A percentile compares a stretch with the other conserved stretches of the same genome.
Conservation (phyloP, 2,329 filamentous ascomycete species). For the Venturia effusa region DNA sequence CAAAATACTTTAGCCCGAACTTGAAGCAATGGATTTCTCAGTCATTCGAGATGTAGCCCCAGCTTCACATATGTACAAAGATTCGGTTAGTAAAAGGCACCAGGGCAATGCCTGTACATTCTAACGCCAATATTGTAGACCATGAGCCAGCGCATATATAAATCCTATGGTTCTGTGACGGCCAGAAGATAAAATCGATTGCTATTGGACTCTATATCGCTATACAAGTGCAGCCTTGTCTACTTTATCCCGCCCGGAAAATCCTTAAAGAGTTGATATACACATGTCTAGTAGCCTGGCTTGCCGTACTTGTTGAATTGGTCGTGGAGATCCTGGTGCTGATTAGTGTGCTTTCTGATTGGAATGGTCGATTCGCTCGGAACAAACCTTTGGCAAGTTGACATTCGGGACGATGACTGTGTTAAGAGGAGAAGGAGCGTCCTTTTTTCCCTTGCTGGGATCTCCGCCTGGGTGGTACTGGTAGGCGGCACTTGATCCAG, state of each 20-base stretch:
- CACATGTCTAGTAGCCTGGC: slow-evolving; percentile 53
- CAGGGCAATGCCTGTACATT: too few relatives aligned
- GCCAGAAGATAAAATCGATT: neutral
- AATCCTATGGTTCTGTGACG: too few relatives aligned
- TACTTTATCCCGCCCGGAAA: neutral
- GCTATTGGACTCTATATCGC: slow-evolving; percentile 1
- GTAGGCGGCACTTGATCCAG: slow-evolving; percentile 51
- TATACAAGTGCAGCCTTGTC: neutral
- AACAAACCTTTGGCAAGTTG: slow-evolving; percentile 71
- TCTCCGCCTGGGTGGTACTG: slow-evolving; percentile 70
- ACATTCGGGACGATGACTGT: slow-evolving; percentile 90
- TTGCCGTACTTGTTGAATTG: slow-evolving; percentile 99
- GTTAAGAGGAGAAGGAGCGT: slow-evolving; percentile 92
- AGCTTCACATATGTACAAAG: neutral
- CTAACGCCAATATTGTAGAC: neutral
- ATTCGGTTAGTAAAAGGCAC: neutral
- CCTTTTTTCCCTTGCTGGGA: slow-evolving; percentile 60
- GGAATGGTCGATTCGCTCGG: neutral
- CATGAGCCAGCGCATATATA: too few relatives aligned
- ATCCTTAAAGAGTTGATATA: neutral
- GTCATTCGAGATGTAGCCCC: too few relatives aligned
- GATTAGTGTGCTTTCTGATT: slow-evolving; percentile 4
- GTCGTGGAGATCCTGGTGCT: slow-evolving; percentile 72
- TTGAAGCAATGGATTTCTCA: too few relatives aligned
- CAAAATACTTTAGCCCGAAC: too few relatives aligned